These are phyloP conservation scores for Coccomyxa subellipsoidea DNA, from an alignment of 163 green algal genomes.

Conservation along the genomic window DNA sequence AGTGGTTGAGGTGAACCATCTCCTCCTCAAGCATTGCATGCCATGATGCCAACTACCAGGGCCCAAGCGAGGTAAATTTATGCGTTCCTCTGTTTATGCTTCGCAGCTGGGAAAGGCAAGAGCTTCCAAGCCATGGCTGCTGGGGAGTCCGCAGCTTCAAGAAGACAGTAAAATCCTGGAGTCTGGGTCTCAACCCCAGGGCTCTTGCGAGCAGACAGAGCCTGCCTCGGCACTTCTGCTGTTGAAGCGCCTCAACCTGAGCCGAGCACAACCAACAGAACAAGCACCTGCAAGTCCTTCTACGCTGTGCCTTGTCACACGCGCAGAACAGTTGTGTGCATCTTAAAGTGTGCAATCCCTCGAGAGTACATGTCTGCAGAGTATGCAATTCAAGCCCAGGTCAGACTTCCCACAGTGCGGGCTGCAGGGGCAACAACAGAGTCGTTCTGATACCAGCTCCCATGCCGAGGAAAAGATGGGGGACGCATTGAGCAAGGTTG, in stretches of 20 bases:
- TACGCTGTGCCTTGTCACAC: no score
- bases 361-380: no score
- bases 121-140: background rate
- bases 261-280: background rate
- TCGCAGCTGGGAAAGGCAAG: background rate
- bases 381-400: no score
- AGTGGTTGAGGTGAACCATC: slow-evolving; percentile 10
- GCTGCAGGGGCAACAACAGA: no score
- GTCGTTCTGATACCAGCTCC: no score
- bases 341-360: no score
- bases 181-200: background rate
- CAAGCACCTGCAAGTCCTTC: no score
- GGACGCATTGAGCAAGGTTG: background rate
- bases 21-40: background rate
- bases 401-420: no score
- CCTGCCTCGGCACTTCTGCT: background rate
- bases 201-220: background rate
- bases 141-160: background rate
- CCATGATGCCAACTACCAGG: background rate
- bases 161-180: background rate
- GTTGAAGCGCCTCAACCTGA: background rate
- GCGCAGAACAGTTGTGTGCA: no score
- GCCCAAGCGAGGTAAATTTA: background rate
- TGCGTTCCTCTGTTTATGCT: background rate
- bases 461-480: background rate